These are phyloP conservation scores for Macaranga tanarius DNA, from an alignment of 441 rosid genomes.

Conservation along the genomic window DNA sequence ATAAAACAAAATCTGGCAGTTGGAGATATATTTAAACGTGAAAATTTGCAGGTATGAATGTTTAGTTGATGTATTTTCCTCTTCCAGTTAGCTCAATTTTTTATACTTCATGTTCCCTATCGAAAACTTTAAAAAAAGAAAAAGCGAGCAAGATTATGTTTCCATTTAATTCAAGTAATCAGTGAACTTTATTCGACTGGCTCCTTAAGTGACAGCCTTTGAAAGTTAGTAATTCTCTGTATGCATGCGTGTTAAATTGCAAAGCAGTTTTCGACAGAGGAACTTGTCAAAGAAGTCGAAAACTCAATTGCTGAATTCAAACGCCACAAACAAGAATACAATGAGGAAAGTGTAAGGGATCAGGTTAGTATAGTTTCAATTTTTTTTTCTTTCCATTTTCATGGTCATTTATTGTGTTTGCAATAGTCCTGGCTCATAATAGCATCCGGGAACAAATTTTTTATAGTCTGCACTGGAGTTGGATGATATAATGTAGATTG, in stretches of 20 bases:
- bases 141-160: background rate
- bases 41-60: conserved; percentile 70
- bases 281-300: conserved; percentile 79
- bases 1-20: conserved; percentile 89
- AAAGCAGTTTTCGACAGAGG: conserved; percentile 77
- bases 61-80: background rate
- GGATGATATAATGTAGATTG: no score
- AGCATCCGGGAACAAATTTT: background rate
- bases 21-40: conserved; percentile 87
- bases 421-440: background rate
- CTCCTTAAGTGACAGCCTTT: background rate
- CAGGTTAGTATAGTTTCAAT: conserved; percentile 50
- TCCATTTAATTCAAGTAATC: background rate
- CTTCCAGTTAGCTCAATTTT: no score
- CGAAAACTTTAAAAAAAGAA: background rate
- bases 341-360: conserved; percentile 70
- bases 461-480: no score
- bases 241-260: conserved; percentile 9
- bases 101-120: background rate
- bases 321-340: conserved; percentile 76
- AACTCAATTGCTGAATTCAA: conserved; percentile 79
- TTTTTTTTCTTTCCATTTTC: background rate
- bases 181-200: background rate
- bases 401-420: background rate
- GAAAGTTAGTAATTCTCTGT: background rate